These are phyloP conservation scores for Zoysia matrella DNA, from an alignment of 202 grass and related monocot genomes.

Conservation along the genomic window DNA sequence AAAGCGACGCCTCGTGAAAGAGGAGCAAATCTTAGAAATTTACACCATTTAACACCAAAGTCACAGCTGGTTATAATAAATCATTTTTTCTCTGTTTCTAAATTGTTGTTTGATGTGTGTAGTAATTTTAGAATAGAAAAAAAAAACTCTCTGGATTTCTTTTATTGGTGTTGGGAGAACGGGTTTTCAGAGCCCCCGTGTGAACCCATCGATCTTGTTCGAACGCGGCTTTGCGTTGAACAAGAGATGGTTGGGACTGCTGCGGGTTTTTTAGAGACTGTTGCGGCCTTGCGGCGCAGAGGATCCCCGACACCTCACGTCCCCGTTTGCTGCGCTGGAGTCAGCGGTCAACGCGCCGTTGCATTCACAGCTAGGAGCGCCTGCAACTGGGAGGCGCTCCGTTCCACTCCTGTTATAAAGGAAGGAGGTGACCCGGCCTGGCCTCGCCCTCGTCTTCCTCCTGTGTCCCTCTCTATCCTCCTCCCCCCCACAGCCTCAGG, in stretches of 20 bases:
- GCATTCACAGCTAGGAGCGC: not conserved
- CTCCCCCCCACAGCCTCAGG: not conserved
- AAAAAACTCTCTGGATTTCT: too few species aligned
- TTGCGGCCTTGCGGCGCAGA: not conserved
- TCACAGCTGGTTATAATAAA: too few species aligned
- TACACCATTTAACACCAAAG: too few species aligned
- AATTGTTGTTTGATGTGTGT: too few species aligned
- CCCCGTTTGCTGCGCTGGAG: not conserved
- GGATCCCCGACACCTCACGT: not conserved
- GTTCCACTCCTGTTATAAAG: not conserved
- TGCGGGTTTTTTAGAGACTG: not conserved
- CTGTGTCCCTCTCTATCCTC: not conserved
- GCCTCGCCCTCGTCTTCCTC: not conserved
- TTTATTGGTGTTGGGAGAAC: too few species aligned
- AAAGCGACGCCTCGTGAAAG: too few species aligned
- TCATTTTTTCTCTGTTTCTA: too few species aligned
- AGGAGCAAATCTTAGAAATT: too few species aligned
- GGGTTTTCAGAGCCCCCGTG: too few species aligned
- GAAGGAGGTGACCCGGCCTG: not conserved
- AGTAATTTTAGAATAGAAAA: too few species aligned
- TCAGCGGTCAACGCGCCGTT: not conserved
- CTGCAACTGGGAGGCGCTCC: not conserved
- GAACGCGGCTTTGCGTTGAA: not conserved
- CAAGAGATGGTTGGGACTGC: not conserved
- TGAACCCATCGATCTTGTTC: not conserved